Evolutionary conservation across 768 basidiomycete species (phyloP), one percentile per base, ranked within the genome.

Genomic region (Chlorophyllum brunneum): DNA sequence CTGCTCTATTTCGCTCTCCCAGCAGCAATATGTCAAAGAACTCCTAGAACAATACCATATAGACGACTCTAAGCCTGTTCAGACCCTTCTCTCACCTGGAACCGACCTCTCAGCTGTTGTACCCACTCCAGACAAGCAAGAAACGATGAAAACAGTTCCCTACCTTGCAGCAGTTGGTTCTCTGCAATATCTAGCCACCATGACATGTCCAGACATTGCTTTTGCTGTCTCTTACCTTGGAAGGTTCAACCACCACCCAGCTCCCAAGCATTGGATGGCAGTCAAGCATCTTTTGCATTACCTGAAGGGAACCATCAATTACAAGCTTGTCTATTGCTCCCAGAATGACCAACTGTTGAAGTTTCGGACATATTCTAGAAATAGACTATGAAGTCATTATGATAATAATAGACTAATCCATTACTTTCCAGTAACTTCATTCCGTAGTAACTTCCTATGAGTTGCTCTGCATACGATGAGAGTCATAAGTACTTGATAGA

Each of bases 161-260:
- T 29, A 29, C 26, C 44, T 30, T 6, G 3, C 5, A 15, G 44
- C 44, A 16, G 18, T 46, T 9, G 44, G 29, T 46, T n/a, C 44
- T 27, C 44, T 46, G 6, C 34, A 36, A 16, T 36, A 46, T 30
- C 44, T 46, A 1, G 44, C 44, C 44, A 24, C 29, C 22, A 46
- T 46, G 40, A 66, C 59, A 0, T 56, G 58, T 1, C 62, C 62
- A 0, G 60, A 66, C 36, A 55, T 66, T 22, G 51, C 61, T 0
- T 64, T 55, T 31, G 77, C 74, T 2, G 69, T 79, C 43, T 81
- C 80, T 10, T 47, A 70, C 5, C 43, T 56, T 48, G 45, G 43
- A 30, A 37, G 48, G 24, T 47, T 45, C 46, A 36, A 36, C 15
- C 11, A 7, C 7, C 13, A 36, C 15, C 34, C 34, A 13, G 34